Evolutionary conservation across 805 yeast genomes (phyloP).

Genomic region (Suhomyces xylopsoci): DNA sequence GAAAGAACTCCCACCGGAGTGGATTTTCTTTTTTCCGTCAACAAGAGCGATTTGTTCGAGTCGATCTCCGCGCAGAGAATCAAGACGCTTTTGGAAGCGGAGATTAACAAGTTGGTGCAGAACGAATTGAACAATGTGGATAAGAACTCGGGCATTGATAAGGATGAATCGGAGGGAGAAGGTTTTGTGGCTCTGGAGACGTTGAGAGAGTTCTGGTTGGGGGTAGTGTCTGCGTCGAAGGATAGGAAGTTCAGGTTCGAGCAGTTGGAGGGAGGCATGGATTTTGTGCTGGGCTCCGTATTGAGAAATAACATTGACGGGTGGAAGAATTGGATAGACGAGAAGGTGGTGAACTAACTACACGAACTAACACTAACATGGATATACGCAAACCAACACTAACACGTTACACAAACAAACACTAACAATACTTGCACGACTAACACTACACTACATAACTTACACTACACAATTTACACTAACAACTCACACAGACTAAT

Average conservation of each 20-base stretch:
- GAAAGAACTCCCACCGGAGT: slow-evolving; percentile 68
- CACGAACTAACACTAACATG: too few relatives aligned
- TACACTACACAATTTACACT: too few relatives aligned
- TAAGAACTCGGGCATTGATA: slow-evolving; percentile 40
- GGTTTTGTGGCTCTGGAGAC: slow-evolving; percentile 29
- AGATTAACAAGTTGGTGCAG: slow-evolving; percentile 54
- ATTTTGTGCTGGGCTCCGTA: slow-evolving; percentile 71
- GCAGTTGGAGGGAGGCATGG: slow-evolving; percentile 69
- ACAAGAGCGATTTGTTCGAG: slow-evolving; percentile 83
- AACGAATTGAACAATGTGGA: slow-evolving; percentile 38
- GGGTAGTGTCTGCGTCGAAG: slow-evolving; percentile 30
- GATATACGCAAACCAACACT: too few relatives aligned
- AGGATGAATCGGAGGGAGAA: slow-evolving; percentile 35
- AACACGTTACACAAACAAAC: too few relatives aligned
- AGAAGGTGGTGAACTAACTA: slow-evolving; percentile 55
- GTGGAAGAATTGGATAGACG: slow-evolving; percentile 82
- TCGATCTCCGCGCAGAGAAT: slow-evolving; percentile 69
- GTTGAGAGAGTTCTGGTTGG: slow-evolving; percentile 45
- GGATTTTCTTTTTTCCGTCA: slow-evolving; percentile 74
- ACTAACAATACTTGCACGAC: too few relatives aligned
- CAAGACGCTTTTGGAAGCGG: slow-evolving; percentile 56
- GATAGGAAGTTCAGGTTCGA: slow-evolving; percentile 56
- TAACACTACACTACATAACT: too few relatives aligned
- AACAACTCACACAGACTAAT: too few relatives aligned
- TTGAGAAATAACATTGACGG: slow-evolving; percentile 48